A percentile compares a stretch with the other conserved stretches of the same genome.
Conservation (phyloP, 2,329 filamentous ascomycete species). For the Phaeoacremonium minimum region DNA sequence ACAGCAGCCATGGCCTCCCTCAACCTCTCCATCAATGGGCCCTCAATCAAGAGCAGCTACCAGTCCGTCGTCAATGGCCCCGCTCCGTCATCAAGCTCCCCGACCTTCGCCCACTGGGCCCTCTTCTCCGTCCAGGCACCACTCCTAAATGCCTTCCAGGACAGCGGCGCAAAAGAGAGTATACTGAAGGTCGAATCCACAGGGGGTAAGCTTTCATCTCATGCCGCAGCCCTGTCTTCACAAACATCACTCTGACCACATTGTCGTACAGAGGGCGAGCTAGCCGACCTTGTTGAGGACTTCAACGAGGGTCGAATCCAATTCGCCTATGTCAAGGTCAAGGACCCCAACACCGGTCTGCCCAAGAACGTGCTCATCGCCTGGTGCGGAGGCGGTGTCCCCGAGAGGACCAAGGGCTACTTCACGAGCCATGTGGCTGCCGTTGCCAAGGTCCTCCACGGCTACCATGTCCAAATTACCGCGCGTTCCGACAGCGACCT, state of each 20-base stretch:
- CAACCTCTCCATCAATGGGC: conserved; percentile 74
- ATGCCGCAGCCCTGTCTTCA: too few relatives aligned
- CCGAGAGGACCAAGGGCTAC: conserved; percentile 97
- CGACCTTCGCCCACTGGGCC: conserved; percentile 89
- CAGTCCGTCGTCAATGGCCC: conserved; percentile 52
- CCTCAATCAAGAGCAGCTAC: conserved; percentile 81
- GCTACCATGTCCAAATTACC: conserved; percentile 96
- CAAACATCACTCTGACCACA: too few relatives aligned
- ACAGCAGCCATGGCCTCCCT: conserved; percentile 87
- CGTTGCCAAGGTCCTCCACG: conserved; percentile 88
- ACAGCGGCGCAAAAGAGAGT: conserved; percentile 82
- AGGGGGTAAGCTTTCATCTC: conserved; percentile 61
- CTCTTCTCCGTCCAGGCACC: conserved; percentile 91
- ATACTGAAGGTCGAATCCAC: conserved; percentile 90
- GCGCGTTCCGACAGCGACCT: conserved; percentile 88
- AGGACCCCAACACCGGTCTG: conserved; percentile 83
- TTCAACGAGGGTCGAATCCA: conserved; percentile 96
- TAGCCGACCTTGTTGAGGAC: conserved; percentile 86
- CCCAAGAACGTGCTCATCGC: conserved; percentile 92
- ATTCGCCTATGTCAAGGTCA: conserved; percentile 95
- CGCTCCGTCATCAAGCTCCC: conserved; percentile 54
- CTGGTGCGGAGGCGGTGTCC: conserved; percentile 96
- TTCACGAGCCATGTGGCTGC: conserved; percentile 91
- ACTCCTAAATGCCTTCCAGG: conserved; percentile 88
- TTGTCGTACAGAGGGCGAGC: conserved; percentile 69